phyloP scores from a whole-genome alignment of 768 basidiomycete species.

The Podaxis sp. region DNA sequence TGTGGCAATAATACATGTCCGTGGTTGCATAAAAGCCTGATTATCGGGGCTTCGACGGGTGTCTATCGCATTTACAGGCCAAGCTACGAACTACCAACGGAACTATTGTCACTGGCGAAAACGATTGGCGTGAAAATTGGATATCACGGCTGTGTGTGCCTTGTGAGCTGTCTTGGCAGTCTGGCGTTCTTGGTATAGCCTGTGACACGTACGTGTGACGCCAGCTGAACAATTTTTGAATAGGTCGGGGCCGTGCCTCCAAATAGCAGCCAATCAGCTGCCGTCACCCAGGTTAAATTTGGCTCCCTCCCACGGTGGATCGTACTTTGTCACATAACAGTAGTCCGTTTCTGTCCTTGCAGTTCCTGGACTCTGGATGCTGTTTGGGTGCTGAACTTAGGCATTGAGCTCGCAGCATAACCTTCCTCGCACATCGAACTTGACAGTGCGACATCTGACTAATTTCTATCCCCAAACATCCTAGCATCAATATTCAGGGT shows the following conservation, averaged over 20 bases:
- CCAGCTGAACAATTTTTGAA: constrained; percentile 13
- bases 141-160: constrained; percentile 21
- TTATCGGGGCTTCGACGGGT: neutral
- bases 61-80: neutral
- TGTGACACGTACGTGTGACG: constrained; percentile 22
- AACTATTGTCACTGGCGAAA: neutral
- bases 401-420: too few relatives aligned
- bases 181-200: constrained; percentile 11
- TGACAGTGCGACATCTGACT: neutral
- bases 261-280: constrained; percentile 36
- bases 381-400: neutral
- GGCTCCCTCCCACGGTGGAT: constrained; percentile 21
- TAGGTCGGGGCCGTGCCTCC: constrained; percentile 22
- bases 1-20: constrained; percentile 9
- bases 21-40: neutral
- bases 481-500: neutral
- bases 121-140: neutral
- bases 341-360: constrained; percentile 7
- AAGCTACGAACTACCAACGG: neutral
- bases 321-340: constrained; percentile 12
- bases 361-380: constrained; percentile 6
- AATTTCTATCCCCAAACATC: neutral
- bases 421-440: neutral
- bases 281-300: constrained; percentile 22
- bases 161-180: constrained; percentile 14